phyloP scores from a whole-genome alignment of 2,329 filamentous ascomycete genomes.

The Drechslerella stenobrocha region DNA sequence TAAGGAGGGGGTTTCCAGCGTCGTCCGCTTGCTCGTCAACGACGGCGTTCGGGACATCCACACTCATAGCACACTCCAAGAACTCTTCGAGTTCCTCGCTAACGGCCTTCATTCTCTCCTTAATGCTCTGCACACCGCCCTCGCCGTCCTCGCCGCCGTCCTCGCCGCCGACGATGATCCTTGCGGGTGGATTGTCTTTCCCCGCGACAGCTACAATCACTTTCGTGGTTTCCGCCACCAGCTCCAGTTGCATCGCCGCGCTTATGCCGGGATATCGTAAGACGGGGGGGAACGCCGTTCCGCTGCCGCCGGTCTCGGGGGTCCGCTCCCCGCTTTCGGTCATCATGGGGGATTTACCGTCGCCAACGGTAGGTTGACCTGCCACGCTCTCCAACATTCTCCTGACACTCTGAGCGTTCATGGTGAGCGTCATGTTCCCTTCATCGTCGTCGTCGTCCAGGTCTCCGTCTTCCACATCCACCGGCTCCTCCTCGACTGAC shows the following conservation, averaged over 20 bases:
- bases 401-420: conserved; percentile 35
- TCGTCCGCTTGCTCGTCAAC: conserved; percentile 38
- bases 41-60: conserved; percentile 64
- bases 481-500: conserved; percentile 7
- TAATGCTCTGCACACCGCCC: conserved; percentile 75
- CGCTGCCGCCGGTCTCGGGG: conserved; percentile 46
- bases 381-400: conserved; percentile 49
- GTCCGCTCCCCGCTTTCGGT: neutral
- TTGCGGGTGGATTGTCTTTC: conserved; percentile 89
- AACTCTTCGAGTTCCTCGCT: conserved; percentile 97
- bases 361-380: conserved; percentile 54
- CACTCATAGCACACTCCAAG: conserved; percentile 81
- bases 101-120: conserved; percentile 94
- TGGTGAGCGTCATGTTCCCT: conserved; percentile 33
- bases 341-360: conserved; percentile 54
- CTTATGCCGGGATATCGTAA: conserved; percentile 76
- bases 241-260: conserved; percentile 67
- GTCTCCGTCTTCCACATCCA: conserved; percentile 7
- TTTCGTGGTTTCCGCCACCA: conserved; percentile 87
- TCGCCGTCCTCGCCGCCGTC: conserved; percentile 41
- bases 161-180: conserved; percentile 91
- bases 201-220: conserved; percentile 89
- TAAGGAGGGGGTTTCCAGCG: neutral
- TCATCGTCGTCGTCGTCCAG: conserved; percentile 42
- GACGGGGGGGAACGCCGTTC: conserved; percentile 57